Conservation (phyloP, 2,329 filamentous ascomycete genomes). For the Phialocephala subalpina region DNA sequence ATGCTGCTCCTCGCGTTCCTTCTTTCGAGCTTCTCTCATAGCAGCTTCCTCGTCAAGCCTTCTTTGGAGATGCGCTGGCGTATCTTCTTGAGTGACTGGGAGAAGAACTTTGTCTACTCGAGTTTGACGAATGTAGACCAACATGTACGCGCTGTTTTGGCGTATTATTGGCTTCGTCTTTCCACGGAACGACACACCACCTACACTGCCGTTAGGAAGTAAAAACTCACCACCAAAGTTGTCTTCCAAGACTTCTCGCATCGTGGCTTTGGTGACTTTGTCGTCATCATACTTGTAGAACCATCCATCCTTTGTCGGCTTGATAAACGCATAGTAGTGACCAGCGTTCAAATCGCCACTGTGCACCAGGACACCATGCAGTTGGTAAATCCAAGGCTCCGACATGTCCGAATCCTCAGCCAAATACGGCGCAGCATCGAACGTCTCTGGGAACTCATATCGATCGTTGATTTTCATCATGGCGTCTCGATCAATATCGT, state of each 20-base stretch:
- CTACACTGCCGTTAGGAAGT: conserved; percentile 51
- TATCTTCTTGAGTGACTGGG: conserved; percentile 77
- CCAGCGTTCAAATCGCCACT: conserved; percentile 96
- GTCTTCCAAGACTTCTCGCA: conserved; percentile 91
- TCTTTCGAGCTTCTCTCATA: conserved; percentile 76
- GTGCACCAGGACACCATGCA: conserved; percentile 95
- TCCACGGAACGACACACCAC: conserved; percentile 55
- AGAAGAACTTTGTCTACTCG: conserved; percentile 84
- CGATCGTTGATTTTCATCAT: conserved; percentile 99
- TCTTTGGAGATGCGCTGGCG: conserved; percentile 81
- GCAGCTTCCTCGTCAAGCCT: conserved; percentile 80
- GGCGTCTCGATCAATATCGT: conserved; percentile 92
- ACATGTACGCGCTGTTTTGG: conserved; percentile 93
- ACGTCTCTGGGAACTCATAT: conserved; percentile 86
- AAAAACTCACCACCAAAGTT: conserved; percentile 92
- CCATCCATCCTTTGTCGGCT: conserved; percentile 89
- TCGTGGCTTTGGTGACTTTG: conserved; percentile 91
- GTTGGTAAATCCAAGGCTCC: conserved; percentile 88
- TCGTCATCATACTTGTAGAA: conserved; percentile 99
- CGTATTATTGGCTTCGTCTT: conserved; percentile 61
- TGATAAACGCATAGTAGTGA: conserved; percentile 97
- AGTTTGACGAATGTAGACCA: conserved; percentile 94
- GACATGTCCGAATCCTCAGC: conserved; percentile 86
- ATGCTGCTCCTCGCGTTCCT: conserved; percentile 93
- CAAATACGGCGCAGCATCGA: conserved; percentile 87